Base-by-base conservation (phyloP, 2,329 filamentous ascomycete species). In the Diaporthe citri region DNA sequence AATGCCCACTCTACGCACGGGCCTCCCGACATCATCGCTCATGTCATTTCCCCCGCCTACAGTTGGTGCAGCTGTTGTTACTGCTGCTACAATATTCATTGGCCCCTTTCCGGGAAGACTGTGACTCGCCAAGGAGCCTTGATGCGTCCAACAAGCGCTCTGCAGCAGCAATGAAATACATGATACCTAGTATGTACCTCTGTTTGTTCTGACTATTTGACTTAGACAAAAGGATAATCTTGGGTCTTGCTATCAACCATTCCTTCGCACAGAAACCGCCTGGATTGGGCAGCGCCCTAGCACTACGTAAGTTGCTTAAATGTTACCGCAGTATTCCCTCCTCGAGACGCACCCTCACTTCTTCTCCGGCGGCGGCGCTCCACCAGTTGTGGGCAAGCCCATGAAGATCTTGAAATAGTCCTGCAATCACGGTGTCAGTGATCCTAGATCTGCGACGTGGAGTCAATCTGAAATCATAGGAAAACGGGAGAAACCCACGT, bases 351-450 rank as follows among this genome's bases (percentile, higher is more conserved):
- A 31, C 10, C 10, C 28, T 80, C 88, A 85, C 83, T 88, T 86
- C 83, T 91, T 86, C 72, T 87, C 83, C 2, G 90, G 84, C 13
- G 88, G 87, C 36, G 88, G 85, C 12, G 87, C 85, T 57, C 94
- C 93, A 75, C 94, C 95, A 1, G 95, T 97, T 5, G 95, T 97
- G 3, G 95, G 95, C 71, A 97, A 85, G 56, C 95, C 94, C 92
- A 97, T 95, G 82, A 94, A 94, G 81, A 97, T 94, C 90, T 97
- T 96, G 89, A 96, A 96, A 79, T 93, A 95, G 81, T 96, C 94
- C 90, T 92, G 76, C 6, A n/a, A 64, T 22, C n/a, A 62, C 59
- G 74, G 66, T 1, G 75, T 82, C 70, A 81, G 79, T 72, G 31
- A 41, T 55, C 13, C 22, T 10, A 71, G 36, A 22, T 62, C 28